Conservation (phyloP, 192 early-diverging fungal species). For the Umbelopsis isabellina region DNA sequence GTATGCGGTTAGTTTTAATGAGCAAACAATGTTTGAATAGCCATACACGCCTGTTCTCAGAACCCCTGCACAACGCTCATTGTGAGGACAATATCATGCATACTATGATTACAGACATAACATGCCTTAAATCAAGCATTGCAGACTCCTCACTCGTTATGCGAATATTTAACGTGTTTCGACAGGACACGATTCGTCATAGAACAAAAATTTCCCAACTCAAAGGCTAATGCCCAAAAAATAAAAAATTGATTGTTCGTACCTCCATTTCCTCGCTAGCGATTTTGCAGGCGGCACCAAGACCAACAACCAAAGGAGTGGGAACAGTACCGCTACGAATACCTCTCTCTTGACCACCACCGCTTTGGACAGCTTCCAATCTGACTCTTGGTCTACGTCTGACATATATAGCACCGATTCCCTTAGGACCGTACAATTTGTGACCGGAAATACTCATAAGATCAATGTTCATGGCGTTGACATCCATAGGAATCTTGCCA, state of each 20-base stretch:
- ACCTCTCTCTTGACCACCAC: slow-evolving; percentile 96
- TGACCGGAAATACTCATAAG: slow-evolving; percentile 96
- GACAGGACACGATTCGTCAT: slow-evolving; percentile 33
- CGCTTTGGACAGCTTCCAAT: slow-evolving; percentile 86
- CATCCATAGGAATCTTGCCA: slow-evolving; percentile 94
- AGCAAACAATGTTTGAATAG: background rate
- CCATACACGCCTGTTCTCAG: slow-evolving; percentile 43
- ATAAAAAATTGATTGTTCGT: slow-evolving; percentile 30
- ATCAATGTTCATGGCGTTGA: slow-evolving; percentile 91
- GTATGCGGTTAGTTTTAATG: background rate
- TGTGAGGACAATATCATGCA: slow-evolving; percentile 27
- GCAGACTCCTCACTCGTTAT: slow-evolving; percentile 18
- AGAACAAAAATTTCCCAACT: background rate
- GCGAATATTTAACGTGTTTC: slow-evolving; percentile 23
- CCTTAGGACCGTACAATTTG: slow-evolving; percentile 98
- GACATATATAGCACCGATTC: slow-evolving; percentile 92
- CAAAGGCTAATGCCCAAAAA: background rate
- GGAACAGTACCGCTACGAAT: slow-evolving; percentile 94
- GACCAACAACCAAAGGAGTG: slow-evolving; percentile 85
- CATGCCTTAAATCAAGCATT: background rate
- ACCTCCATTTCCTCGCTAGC: slow-evolving; percentile 82
- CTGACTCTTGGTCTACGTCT: slow-evolving; percentile 92
- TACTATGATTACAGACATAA: background rate
- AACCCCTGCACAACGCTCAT: slow-evolving; percentile 62
- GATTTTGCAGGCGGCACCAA: slow-evolving; percentile 87